A percentile compares a stretch with the other conserved stretches of the same genome.
These are phyloP conservation scores for Elaeis guineensis DNA, from an alignment of 176 grass and related monocot species.

Conservation along the genomic window DNA sequence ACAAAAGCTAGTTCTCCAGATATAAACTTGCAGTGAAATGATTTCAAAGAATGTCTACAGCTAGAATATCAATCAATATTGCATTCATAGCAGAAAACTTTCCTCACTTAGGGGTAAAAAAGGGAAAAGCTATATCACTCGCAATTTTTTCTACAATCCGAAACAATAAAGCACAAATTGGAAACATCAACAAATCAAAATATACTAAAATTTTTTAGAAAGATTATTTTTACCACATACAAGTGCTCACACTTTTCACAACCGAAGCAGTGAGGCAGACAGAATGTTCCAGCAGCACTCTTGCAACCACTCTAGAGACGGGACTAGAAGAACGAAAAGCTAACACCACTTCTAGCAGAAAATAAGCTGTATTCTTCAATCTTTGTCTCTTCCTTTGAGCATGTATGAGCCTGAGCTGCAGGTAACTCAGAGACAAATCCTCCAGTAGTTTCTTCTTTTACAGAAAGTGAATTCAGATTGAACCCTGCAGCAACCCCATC, in stretches of 20 bases:
- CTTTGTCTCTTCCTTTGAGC: conserved; percentile 54
- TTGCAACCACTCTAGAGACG: background rate
- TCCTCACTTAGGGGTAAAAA: background rate
- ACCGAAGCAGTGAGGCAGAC: background rate
- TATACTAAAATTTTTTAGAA: conserved; percentile 2
- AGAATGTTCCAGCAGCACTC: background rate
- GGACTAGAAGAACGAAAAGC: conserved; percentile 48
- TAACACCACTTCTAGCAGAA: conserved; percentile 36
- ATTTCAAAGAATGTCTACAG: too few relatives aligned
- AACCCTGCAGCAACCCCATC: conserved; percentile 13
- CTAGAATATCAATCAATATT: too few relatives aligned
- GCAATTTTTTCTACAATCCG: conserved; percentile 17
- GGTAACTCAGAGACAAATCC: conserved; percentile 20
- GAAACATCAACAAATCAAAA: conserved; percentile 3
- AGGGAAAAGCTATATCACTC: conserved; percentile 14
- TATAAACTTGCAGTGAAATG: too few relatives aligned
- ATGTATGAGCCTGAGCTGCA: conserved; percentile 31
- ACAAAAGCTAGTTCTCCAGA: too few relatives aligned
- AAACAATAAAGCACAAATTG: conserved; percentile 11
- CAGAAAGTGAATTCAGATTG: conserved; percentile 23
- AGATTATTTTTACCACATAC: conserved; percentile 5
- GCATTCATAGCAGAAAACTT: background rate
- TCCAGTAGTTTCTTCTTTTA: conserved; percentile 39
- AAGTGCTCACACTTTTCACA: conserved; percentile 12
- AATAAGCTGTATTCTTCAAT: conserved; percentile 83